Evolutionary conservation across 345 rosid genomes (phyloP), one percentile per base, ranked within the genome.

Genomic region (Carallia pectinifolia): DNA sequence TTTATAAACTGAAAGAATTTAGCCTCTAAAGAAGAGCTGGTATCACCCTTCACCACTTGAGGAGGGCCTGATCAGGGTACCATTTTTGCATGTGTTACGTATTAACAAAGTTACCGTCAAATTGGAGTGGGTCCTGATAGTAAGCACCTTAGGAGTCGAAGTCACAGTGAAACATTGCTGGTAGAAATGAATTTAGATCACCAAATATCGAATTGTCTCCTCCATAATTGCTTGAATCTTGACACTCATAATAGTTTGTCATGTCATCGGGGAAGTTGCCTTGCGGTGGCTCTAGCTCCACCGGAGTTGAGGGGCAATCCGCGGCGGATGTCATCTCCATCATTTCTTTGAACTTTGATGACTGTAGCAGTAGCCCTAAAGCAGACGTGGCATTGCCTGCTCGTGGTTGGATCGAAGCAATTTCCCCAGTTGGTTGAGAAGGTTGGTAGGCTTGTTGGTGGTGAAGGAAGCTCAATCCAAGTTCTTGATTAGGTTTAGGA

Each of bases 301-400:
- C 54, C 19, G 81, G 65, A 5, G 80, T 62, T 1, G 76, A 64
- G 3, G 69, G 74, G 61, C 70, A 71, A 62, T 81, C 87, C 2
- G 55, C 67, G 9, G 70, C 61, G 27, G 84, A 74, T 17, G 85
- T 81, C 76, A 72, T 80, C 74, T 83, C 85, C 71, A 85, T 65
- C 89, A 85, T 85, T 76, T 85, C 89, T 73, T 85, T 83, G 63
- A 83, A 81, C 61, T 85, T 85, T 1, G 89, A 74, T 4, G 89
- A 85, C 55, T 80, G 87, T 40, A 83, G 68, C 29, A 85, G 62
- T 40, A 85, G 68, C 48, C 85, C 84, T 52, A 85, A 60, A 15
- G 87, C 89, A 4, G 89, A 85, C 1, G 82, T 72, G 58, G 80
- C 66, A 23, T 59, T 63, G 36, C 63, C 48, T 27, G 69, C 29